Evolutionary conservation across 2,329 filamentous ascomycete species (phyloP), one percentile per base, ranked within the genome.

Genomic region (Plenodomus lindquistii): DNA sequence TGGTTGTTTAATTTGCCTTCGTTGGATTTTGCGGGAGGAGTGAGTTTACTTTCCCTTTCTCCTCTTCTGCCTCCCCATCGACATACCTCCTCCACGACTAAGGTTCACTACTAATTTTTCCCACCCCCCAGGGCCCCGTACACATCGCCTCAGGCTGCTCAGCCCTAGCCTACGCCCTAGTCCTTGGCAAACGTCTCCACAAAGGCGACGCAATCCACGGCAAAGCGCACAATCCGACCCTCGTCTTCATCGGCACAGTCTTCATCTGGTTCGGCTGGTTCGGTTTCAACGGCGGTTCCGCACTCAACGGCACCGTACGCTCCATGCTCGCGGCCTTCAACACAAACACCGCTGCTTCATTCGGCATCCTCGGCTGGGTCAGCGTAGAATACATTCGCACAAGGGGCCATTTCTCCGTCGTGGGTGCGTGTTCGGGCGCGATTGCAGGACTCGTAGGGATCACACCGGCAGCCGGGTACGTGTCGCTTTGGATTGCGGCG

Each of bases 221-320:
- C 50, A 84, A 81, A 64, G 79, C 83, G 1, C 84, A 87, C 63
- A 86, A 85, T 66, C 81, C 83, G 0, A 80, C 82, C 0, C 76
- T 87, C 1, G 82, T 87, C 57, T 84, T 83, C 56, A 75, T 87
- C 2, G 84, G 84, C 2, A 87, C 84, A 1, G 74, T 85, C 1
- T 73, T 87, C 35, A 85, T 87, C 51, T 87, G 84, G 83, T 85
- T 86, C 50, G 83, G 79, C 8, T 83, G 81, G 81, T 79, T 81
- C 52, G 81, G 80, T 1, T 83, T 83, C 67, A 83, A 83, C 62
- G 80, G 81, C 37, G 81, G 81, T 13, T 80, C 77, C 3, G 77
- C 79, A 17, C 73, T 83, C 18, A 59, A 57, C 40, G 55, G 51
- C 9, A 77, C 75, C 19, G 65, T 83, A 31, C 79, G 81, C 40